These are phyloP conservation scores for Colletotrichum tanaceti DNA, from an alignment of 2,329 filamentous ascomycete species.

Conservation along the genomic window DNA sequence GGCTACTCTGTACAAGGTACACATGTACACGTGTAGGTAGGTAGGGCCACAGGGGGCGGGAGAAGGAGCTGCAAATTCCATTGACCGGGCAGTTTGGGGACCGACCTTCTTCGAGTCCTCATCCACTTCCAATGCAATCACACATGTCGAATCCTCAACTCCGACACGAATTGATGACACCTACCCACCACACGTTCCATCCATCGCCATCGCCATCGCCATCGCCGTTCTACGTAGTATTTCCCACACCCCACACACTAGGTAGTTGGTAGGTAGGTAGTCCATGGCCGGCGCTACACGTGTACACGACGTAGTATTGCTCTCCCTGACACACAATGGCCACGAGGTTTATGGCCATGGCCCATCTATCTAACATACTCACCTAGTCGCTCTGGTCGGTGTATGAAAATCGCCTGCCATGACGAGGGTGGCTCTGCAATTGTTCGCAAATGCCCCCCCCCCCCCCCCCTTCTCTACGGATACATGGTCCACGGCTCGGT, in stretches of 20 bases:
- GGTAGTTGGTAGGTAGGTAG: too few relatives aligned
- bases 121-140: constrained; percentile 22
- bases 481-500: not conserved
- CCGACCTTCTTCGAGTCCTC: not conserved
- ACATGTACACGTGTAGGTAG: too few relatives aligned
- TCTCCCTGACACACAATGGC: constrained; percentile 11
- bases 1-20: too few relatives aligned
- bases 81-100: constrained; percentile 20
- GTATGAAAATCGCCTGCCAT: constrained; percentile 10
- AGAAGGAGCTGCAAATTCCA: constrained; percentile 21
- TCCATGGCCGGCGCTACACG: not conserved
- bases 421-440: constrained; percentile 30
- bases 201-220: constrained; percentile 9
- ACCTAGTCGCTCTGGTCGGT: not conserved
- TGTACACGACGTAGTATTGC: constrained; percentile 2
- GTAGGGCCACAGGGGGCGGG: constrained; percentile 15
- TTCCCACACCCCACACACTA: not conserved
- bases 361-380: not conserved
- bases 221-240: constrained; percentile 25
- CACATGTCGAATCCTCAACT: constrained; percentile 14
- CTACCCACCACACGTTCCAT: constrained; percentile 5
- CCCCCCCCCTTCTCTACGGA: not conserved
- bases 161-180: not conserved
- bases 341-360: not conserved
- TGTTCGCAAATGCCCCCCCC: constrained; percentile 29